phyloP scores from a whole-genome alignment of 176 grass and related monocot genomes.

The Oryza punctata region DNA sequence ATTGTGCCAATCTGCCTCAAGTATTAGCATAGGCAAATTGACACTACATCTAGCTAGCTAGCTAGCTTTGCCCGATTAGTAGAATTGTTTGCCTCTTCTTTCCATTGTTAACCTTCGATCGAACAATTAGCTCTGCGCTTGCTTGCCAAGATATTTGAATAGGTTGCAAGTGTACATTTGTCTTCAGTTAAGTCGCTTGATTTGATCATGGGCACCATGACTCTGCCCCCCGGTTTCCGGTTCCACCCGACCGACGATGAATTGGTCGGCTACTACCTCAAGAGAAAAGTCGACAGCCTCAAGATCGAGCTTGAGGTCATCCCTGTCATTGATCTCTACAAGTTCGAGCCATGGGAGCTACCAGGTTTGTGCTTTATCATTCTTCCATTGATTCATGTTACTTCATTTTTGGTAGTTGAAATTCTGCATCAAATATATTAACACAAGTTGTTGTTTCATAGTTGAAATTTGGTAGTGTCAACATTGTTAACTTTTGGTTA shows the following conservation, averaged over 20 bases:
- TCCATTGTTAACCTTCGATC: background rate
- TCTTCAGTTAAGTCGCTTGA: background rate
- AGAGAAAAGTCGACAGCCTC: conserved; percentile 84
- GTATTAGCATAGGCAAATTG: conserved; percentile 46
- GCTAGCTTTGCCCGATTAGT: background rate
- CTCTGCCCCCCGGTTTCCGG: conserved; percentile 86
- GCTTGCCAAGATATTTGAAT: conserved; percentile 34
- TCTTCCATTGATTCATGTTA: background rate
- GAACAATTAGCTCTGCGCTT: background rate
- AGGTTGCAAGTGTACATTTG: conserved; percentile 35
- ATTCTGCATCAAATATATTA: background rate
- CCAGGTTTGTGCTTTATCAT: conserved; percentile 53
- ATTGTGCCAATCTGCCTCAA: conserved; percentile 28
- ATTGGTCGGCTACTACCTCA: conserved; percentile 93
- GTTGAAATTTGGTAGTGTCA: conserved; percentile 24
- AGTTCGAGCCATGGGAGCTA: conserved; percentile 95
- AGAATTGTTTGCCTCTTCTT: background rate
- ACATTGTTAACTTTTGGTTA: background rate
- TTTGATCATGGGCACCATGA: conserved; percentile 48
- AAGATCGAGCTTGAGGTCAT: conserved; percentile 92
- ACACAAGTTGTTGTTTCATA: background rate
- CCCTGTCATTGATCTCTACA: conserved; percentile 87
- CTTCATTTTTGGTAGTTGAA: background rate
- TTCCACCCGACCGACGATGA: conserved; percentile 97
- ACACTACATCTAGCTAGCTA: background rate